Evolutionary conservation across 2,329 filamentous ascomycete genomes (phyloP), one percentile per base, ranked within the genome.

Genomic region (Clarireedia paspali): DNA sequence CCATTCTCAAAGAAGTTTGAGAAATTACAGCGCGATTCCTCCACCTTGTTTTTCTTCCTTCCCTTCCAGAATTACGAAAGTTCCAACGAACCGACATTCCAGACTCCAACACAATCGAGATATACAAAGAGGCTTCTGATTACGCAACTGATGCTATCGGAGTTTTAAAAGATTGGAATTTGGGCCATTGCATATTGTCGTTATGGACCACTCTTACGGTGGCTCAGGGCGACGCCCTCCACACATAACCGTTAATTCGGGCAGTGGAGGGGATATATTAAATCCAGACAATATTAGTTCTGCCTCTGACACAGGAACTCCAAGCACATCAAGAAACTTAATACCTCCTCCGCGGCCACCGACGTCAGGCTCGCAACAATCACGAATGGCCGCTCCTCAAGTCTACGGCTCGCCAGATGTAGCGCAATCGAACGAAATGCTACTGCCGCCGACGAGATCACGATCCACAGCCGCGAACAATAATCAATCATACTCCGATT

Each of bases 161-260:
- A 20, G n/a, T 34, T n/a, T 36, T 44, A 50, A 44, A 54, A 26
- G n/a, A 44, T 55, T 34, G 7, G 30, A 36, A 38, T 34, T 45
- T 24, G 53, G 27, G 36, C 38, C 26, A 9, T 34, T 34, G 40
- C 27, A 47, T 26, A 38, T 38, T 27, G 27, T 55, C 46, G 23
- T 44, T 15, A 55, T 55, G 53, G 46, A 55, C 53, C 46, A 55
- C 39, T 55, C 53, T 5, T 55, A 50, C 9, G 42, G 46, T 54
- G 52, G 52, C 26, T 49, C 52, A 26, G 53, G 47, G 46, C 53
- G 50, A 47, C 61, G 62, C 44, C 73, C 77, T 59, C 82, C 82
- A 62, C 83, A 85, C 62, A 81, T 87, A 57, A 80, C 81, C 56
- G 75, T 87, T 60, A 85, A 86, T 66, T 84, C 81, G 26, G 81